Conservation (phyloP, 108 stramenopile species). For the Schizochytrium sp. region DNA sequence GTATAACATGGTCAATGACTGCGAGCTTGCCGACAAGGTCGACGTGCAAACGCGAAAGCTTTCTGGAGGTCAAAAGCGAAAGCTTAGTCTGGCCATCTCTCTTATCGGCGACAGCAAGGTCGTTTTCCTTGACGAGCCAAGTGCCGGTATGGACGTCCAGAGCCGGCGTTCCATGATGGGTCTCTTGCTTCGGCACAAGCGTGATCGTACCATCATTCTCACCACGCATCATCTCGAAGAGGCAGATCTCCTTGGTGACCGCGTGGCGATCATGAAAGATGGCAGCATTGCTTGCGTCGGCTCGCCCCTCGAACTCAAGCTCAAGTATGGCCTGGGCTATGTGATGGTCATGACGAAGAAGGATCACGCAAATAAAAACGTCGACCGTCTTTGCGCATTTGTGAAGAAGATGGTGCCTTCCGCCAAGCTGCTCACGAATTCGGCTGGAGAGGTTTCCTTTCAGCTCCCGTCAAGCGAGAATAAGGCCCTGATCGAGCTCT, state of each 20-base stretch:
- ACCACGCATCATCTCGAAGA: slow-evolving; percentile 74
- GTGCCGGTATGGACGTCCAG: slow-evolving; percentile 65
- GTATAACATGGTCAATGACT: slow-evolving; percentile 35
- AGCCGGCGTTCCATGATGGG: slow-evolving; percentile 58
- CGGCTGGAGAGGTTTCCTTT: slow-evolving; percentile 82
- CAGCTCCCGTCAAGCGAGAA: slow-evolving; percentile 77
- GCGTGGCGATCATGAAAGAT: slow-evolving; percentile 88
- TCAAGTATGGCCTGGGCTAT: slow-evolving; percentile 59
- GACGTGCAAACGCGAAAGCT: background rate
- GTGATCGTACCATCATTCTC: slow-evolving; percentile 37
- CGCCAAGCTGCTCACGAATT: slow-evolving; percentile 71
- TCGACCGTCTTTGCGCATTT: background rate
- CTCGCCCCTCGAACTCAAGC: slow-evolving; percentile 67
- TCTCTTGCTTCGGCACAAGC: slow-evolving; percentile 35
- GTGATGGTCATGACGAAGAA: slow-evolving; percentile 47
- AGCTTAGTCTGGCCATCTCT: slow-evolving; percentile 49
- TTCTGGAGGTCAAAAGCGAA: slow-evolving; percentile 59
- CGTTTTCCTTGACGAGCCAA: slow-evolving; percentile 62
- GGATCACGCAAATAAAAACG: background rate
- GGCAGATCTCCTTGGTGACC: slow-evolving; percentile 78
- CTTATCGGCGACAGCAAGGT: slow-evolving; percentile 45
- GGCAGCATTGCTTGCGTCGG: slow-evolving; percentile 75
- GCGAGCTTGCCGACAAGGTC: slow-evolving; percentile 41
- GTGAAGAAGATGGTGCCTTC: slow-evolving; percentile 41
- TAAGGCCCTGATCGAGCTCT: slow-evolving; percentile 46